Percentiles rank a stretch among this genome's conserved stretches.
Conservation (phyloP, 2,329 filamentous ascomycete genomes). For the Akanthomyces uredinophilus region DNA sequence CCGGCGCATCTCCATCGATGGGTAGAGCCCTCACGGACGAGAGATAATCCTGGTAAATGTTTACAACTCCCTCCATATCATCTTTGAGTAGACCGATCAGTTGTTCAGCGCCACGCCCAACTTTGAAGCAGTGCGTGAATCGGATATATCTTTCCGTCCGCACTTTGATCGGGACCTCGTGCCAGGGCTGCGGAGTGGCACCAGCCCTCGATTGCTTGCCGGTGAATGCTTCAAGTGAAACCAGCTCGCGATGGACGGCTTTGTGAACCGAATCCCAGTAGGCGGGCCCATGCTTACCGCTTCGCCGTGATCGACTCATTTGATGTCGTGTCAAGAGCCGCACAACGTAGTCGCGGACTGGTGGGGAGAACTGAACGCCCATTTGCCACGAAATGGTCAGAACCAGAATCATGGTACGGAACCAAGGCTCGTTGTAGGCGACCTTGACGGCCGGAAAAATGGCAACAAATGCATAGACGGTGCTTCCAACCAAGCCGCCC, state of each 20-base stretch:
- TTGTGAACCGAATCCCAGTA: conserved; percentile 16
- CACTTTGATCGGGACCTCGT: conserved; percentile 16
- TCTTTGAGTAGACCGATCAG: conserved; percentile 18
- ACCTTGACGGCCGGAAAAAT: conserved; percentile 14
- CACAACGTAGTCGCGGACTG: conserved; percentile 15
- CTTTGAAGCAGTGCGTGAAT: conserved; percentile 16
- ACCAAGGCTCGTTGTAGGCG: conserved; percentile 15
- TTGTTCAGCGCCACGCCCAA: conserved; percentile 18
- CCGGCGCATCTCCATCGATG: neutral
- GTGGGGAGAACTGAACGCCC: conserved; percentile 16
- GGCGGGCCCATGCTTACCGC: neutral
- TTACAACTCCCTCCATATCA: conserved; percentile 18
- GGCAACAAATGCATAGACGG: conserved; percentile 18
- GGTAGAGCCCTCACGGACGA: neutral
- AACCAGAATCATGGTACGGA: conserved; percentile 18
- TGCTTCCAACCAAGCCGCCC: conserved; percentile 18
- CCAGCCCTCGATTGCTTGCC: neutral
- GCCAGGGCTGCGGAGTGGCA: conserved; percentile 1
- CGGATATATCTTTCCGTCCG: conserved; percentile 18
- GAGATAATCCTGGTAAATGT: conserved; percentile 17
- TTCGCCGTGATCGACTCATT: conserved; percentile 6
- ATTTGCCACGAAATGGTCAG: conserved; percentile 19
- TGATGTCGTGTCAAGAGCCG: conserved; percentile 16
- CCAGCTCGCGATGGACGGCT: conserved; percentile 13
- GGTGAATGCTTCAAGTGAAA: conserved; percentile 9